phyloP scores from a whole-genome alignment of 306 rosid genomes.

The Leucaena leucocephala region DNA sequence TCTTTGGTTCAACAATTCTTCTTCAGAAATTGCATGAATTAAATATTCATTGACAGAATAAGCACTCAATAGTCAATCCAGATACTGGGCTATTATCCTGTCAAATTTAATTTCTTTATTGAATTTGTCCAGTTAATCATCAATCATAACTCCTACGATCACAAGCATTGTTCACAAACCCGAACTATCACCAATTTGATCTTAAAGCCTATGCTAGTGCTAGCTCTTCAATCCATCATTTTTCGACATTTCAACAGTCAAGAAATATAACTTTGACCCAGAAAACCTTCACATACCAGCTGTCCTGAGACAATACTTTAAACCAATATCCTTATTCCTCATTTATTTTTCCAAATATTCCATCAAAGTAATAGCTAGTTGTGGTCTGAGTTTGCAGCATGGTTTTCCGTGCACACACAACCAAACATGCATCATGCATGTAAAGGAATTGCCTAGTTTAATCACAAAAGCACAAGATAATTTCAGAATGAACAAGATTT shows the following conservation, averaged over 20 bases:
- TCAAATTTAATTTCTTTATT: not conserved
- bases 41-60: not conserved
- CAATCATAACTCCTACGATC: not conserved
- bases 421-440: not conserved
- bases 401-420: not conserved
- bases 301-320: not conserved
- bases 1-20: not conserved
- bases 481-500: too few relatives aligned
- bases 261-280: not conserved
- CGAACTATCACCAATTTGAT: not conserved
- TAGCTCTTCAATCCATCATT: not conserved
- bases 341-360: not conserved
- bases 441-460: not conserved
- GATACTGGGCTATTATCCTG: not conserved
- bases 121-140: not conserved
- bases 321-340: not conserved
- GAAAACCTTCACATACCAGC: not conserved
- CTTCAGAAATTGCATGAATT: not conserved
- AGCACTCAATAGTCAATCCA: not conserved
- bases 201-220: not conserved
- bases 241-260: not conserved
- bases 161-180: not conserved
- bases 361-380: not conserved
- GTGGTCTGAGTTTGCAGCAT: not conserved
- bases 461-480: too few relatives aligned